Evolutionary conservation across 164 flowering plant species (phyloP).

Genomic region (Magnolia changhungtana): DNA sequence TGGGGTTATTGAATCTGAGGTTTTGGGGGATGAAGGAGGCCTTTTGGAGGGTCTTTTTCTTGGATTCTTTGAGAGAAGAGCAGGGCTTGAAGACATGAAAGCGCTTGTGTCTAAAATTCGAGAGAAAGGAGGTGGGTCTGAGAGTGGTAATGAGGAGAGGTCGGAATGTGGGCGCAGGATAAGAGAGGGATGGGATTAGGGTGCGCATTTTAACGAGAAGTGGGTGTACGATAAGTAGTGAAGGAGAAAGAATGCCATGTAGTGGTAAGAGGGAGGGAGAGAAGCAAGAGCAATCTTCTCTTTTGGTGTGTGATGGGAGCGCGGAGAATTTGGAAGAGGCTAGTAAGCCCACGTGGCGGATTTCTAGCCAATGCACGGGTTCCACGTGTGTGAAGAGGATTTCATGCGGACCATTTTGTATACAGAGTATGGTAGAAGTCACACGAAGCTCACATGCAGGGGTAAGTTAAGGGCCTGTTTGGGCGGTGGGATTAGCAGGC

Average conservation of each 20-base stretch:
- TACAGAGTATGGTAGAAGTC: too few species aligned
- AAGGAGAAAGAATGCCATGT: background rate
- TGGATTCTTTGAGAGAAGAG: constrained; percentile 68
- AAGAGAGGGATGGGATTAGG: constrained; percentile 21
- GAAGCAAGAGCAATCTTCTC: background rate
- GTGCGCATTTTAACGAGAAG: constrained; percentile 45
- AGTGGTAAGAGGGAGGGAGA: background rate
- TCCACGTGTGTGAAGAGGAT: background rate
- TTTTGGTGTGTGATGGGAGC: background rate
- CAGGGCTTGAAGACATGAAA: constrained; percentile 58
- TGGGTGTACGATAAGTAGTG: constrained; percentile 23
- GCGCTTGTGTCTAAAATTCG: constrained; percentile 43
- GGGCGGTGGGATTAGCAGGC: too few species aligned
- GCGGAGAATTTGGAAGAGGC: background rate
- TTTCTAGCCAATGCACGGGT: background rate
- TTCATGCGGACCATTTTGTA: too few species aligned
- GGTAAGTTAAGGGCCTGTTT: too few species aligned
- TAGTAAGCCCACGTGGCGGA: background rate
- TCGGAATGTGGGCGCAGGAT: constrained; percentile 11
- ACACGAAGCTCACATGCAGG: too few species aligned
- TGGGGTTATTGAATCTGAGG: constrained; percentile 41
- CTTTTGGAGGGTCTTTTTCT: constrained; percentile 56
- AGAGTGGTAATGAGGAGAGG: constrained; percentile 11
- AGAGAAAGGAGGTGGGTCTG: constrained; percentile 17
- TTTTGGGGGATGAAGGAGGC: constrained; percentile 43